A percentile compares a stretch with the other conserved stretches of the same genome.
These are phyloP conservation scores for Darksidea phi DNA, from an alignment of 495 filamentous ascomycete species.

Conservation along the genomic window DNA sequence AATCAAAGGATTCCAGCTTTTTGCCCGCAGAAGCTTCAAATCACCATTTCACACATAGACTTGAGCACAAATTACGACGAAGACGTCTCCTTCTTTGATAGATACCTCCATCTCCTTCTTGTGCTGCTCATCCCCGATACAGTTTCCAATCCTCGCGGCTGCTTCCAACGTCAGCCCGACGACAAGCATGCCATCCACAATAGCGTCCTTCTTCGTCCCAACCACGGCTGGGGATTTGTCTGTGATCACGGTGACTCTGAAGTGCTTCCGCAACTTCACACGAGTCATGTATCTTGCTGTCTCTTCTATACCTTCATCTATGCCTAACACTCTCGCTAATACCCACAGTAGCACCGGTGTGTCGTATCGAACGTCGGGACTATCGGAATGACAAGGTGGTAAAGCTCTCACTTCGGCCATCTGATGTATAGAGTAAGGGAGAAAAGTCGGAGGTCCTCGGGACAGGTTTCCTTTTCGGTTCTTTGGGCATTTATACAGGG, in stretches of 20 bases:
- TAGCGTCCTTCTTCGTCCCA: neutral
- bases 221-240: slow-evolving; percentile 3
- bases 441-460: too few species aligned
- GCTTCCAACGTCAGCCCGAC: neutral
- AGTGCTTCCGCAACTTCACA: slow-evolving; percentile 13
- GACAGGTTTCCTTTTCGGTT: too few species aligned
- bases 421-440: neutral
- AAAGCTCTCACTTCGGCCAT: neutral
- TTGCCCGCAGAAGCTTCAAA: too few species aligned
- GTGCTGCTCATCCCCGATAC: too few species aligned
- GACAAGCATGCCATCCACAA: slow-evolving; percentile 14
- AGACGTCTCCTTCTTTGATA: too few species aligned
- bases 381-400: neutral
- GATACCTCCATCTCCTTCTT: too few species aligned
- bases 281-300: slow-evolving; percentile 9
- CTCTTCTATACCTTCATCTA: neutral
- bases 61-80: too few species aligned
- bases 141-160: too few species aligned
- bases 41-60: too few species aligned
- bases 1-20: too few species aligned
- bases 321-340: neutral
- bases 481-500: too few species aligned
- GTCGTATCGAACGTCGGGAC: slow-evolving; percentile 15
- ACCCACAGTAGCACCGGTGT: slow-evolving; percentile 14
- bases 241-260: slow-evolving; percentile 8